These are phyloP conservation scores for Backusella tarrabulga DNA, from an alignment of 192 early-diverging fungal genomes.

Conservation along the genomic window DNA sequence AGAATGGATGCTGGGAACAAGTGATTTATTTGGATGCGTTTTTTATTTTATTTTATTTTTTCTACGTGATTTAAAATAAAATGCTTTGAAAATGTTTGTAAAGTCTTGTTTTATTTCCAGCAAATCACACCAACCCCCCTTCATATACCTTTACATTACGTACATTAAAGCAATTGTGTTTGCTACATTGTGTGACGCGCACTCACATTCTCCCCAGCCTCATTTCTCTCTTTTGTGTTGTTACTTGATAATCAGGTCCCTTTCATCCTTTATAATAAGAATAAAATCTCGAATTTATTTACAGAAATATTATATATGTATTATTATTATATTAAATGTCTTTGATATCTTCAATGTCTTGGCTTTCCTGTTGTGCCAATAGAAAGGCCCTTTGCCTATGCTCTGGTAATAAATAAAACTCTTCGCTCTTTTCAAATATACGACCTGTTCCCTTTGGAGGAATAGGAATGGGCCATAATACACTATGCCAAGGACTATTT, in stretches of 20 bases:
- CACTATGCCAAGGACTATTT: slow-evolving; percentile 49
- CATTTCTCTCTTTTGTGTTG: too few relatives aligned
- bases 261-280: background rate
- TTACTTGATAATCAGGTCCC: too few relatives aligned
- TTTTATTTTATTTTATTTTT: too few relatives aligned
- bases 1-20: background rate
- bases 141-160: too few relatives aligned
- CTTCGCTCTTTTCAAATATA: slow-evolving; percentile 35
- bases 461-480: slow-evolving; percentile 49
- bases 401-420: slow-evolving; percentile 29
- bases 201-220: too few relatives aligned
- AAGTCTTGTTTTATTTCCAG: background rate
- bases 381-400: slow-evolving; percentile 21
- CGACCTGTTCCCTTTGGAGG: slow-evolving; percentile 39
- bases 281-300: background rate
- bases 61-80: background rate
- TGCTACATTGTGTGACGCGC: too few relatives aligned
- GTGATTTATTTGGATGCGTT: background rate
- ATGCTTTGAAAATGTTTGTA: background rate
- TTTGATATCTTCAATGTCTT: slow-evolving; percentile 34
- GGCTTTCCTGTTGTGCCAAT: slow-evolving; percentile 21
- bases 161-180: too few relatives aligned
- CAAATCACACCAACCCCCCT: too few relatives aligned
- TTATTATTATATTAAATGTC: slow-evolving; percentile 17
- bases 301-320: background rate